Evolutionary conservation across 129 eudicot species (phyloP).

Genomic region (Flaveria sonorensis): DNA sequence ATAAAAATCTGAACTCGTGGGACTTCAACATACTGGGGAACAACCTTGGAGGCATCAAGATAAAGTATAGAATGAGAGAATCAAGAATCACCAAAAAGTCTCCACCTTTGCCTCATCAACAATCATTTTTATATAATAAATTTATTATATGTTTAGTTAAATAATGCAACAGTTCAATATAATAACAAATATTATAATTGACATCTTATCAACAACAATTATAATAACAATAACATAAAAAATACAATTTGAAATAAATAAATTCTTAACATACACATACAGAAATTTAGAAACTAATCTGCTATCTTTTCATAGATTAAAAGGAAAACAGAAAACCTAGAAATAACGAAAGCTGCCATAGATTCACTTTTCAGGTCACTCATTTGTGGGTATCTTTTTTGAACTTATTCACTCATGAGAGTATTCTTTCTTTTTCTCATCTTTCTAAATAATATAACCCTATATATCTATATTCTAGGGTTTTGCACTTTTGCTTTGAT

Average conservation of each 20-base stretch:
- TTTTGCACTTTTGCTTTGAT: background rate
- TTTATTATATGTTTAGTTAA: background rate
- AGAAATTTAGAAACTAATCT: background rate
- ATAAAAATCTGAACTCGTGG: slow-evolving; percentile 10
- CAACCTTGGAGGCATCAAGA: slow-evolving; percentile 18
- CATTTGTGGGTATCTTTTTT: slow-evolving; percentile 7
- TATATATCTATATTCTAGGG: slow-evolving; percentile 1
- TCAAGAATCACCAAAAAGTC: slow-evolving; percentile 34
- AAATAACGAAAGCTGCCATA: slow-evolving; percentile 28
- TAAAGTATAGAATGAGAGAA: slow-evolving; percentile 15
- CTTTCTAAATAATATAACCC: background rate
- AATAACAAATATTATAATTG: background rate
- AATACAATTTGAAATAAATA: background rate
- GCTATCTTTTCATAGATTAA: background rate
- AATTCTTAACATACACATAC: background rate
- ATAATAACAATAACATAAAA: background rate
- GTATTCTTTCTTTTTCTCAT: background rate
- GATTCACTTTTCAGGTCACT: slow-evolving; percentile 29
- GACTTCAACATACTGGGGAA: slow-evolving; percentile 25
- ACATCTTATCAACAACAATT: background rate
- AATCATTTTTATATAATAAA: background rate
- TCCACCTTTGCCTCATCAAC: slow-evolving; percentile 31
- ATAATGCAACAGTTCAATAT: slow-evolving; percentile 1
- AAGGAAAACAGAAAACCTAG: background rate
- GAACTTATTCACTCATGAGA: slow-evolving; percentile 23